Base-by-base conservation (phyloP, 371 early-diverging fungal genomes). In the Vavraia culicis region DNA sequence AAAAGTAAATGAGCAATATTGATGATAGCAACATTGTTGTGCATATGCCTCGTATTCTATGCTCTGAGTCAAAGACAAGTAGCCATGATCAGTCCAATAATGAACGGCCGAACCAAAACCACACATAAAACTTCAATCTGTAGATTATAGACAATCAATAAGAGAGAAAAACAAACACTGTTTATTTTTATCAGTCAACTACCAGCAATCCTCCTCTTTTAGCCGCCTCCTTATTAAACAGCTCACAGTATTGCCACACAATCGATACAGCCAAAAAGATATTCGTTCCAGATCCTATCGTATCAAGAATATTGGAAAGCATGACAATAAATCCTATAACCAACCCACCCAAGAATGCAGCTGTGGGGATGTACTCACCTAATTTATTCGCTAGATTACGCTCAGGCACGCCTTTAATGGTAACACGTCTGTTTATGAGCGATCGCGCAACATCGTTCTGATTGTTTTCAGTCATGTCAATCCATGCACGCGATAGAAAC, bases 261-360 rank as follows among this genome's bases (percentile, higher is more conserved):
- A 93, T 93, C 43, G 91, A 90, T 22, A 91, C 94, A 48, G 89
- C 85, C 52, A 98, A 69, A 67, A 98, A 74, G 56, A 98, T 94
- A 76, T 96, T 96, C 32, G 93, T 88, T 31, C 99, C 99, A 37
- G 89, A 85, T 23, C 98, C 99, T 70, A 94, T 76, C 19, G 77
- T 76, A 45, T 76, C 75, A 39, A 70, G 42, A 58, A 96, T 74
- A 73, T 96, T 91, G 41, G 91, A 89, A 50, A 80, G 67, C 20
- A 93, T 80, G 23, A 85, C 81, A 54, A 98, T 74, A 4, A 81
- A 76, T 47, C 89, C 98, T 58, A 95, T 81, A 61, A 81, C 75
- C 21, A 91, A 77, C 44, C 98, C 99, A 61, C 96, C 91, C 52
- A 87, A 43, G 79, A 79, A 32, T 68, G 76, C 80, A 14, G 80